Conservation (phyloP, 106 monocot species). For the Dioscorea dumetorum region DNA sequence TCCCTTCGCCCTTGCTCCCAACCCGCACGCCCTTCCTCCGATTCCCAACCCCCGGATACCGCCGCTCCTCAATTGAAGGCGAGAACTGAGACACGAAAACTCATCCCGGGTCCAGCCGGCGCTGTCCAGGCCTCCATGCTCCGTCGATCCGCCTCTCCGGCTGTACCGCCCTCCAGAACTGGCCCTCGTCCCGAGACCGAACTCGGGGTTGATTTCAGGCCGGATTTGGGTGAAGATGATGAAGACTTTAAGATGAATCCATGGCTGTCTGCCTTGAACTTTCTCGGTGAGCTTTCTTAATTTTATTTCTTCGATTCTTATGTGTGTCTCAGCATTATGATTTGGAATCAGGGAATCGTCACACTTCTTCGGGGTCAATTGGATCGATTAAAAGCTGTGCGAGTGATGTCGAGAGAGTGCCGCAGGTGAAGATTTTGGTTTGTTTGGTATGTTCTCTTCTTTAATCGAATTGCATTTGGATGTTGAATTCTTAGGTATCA, state of each 20-base stretch:
- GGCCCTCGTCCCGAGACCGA: neutral
- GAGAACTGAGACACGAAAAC: neutral
- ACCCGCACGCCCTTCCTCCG: slow-evolving; percentile 7
- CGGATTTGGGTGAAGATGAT: slow-evolving; percentile 14
- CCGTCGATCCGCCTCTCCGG: slow-evolving; percentile 14
- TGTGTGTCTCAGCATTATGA: neutral
- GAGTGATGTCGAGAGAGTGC: slow-evolving; percentile 7
- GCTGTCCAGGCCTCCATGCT: slow-evolving; percentile 49
- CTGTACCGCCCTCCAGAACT: neutral
- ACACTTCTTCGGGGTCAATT: slow-evolving; percentile 7
- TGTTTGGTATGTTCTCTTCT: neutral
- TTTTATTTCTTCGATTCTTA: neutral
- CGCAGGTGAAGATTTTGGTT: slow-evolving; percentile 21
- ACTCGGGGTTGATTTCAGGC: neutral
- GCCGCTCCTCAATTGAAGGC: neutral
- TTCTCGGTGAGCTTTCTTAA: slow-evolving; percentile 29
- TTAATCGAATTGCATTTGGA: neutral
- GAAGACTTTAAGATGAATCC: slow-evolving; percentile 51
- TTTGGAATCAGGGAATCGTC: slow-evolving; percentile 6
- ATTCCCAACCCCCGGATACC: neutral
- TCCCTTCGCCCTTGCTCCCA: slow-evolving; percentile 30
- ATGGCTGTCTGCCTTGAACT: slow-evolving; percentile 51
- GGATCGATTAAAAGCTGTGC: slow-evolving; percentile 25
- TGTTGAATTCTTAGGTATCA: slow-evolving; percentile 41
- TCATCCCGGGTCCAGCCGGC: slow-evolving; percentile 73